Base-by-base conservation (phyloP, 2,329 filamentous ascomycete genomes). In the Endothia cerciana region DNA sequence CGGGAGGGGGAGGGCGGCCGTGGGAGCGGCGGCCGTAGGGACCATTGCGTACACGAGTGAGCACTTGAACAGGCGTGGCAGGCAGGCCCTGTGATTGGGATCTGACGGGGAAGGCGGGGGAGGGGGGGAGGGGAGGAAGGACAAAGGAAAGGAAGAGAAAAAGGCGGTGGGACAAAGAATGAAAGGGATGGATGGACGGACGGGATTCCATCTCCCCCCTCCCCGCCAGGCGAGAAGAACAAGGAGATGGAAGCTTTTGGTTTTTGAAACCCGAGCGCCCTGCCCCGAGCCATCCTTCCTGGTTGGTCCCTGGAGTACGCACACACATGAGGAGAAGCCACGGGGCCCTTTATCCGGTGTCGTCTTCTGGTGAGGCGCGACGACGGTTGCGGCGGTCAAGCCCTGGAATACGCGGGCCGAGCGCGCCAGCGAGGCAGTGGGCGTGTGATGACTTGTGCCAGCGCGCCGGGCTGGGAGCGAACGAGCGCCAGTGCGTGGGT, bases 1-100 rank as follows among this genome's bases (percentile, higher is more conserved):
- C 64, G 59, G 60, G 63, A n/a, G 43, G 17, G 47, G 45, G 28
- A 25, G 40, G 28, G 40, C 55, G 66, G 66, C 64, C 66, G 60
- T 57, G 61, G 47, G 62, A 43, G 61, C 66, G 63, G 66, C 60
- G 66, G 66, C 66, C 66, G 55, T 49, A 61, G 65, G 38, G 22
- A 30, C 36, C 8, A 58, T 15, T 8, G 33, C n/a, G 55, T 56
- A 38, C 33, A 8, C 22, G 33, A 41, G 55, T 25, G 36, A 41
- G 55, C 36, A 22, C 47, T 22, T 19, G n/a, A 51, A 22, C n/a
- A 40, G n/a, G 28, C 11, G 15, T 22, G 47, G 22, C 47, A 28
- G 47, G 25, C n/a, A 22, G 22, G 47, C 28, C 22, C 47, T 51
- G 47, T 30, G 47, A 51, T 51, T 51, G 47, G 47, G 11, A 13